Percentiles rank a stretch among this genome's conserved stretches.
phyloP scores from a whole-genome alignment of 768 basidiomycete genomes.

The Filobasidium floriforme region DNA sequence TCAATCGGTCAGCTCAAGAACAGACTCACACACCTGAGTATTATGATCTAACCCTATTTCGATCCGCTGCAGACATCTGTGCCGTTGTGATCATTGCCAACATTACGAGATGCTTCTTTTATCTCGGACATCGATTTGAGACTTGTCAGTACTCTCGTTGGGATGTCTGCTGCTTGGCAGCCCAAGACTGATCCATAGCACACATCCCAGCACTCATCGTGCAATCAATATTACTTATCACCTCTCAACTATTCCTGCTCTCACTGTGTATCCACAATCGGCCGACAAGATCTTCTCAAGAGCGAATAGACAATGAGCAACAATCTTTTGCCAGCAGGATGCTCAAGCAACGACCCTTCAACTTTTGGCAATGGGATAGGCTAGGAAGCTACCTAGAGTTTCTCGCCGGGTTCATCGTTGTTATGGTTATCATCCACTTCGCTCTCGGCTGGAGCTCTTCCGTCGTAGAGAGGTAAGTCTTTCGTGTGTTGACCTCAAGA shows the following conservation, averaged over 20 bases:
- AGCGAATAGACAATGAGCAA: not conserved
- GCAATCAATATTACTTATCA: conserved; percentile 43
- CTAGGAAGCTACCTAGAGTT: conserved; percentile 43
- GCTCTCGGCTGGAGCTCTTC: conserved; percentile 39
- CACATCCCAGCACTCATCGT: conserved; percentile 35
- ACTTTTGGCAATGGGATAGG: conserved; percentile 43
- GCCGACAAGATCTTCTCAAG: conserved; percentile 7
- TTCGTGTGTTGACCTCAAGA: not conserved
- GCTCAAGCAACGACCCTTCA: conserved; percentile 27
- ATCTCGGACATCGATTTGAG: conserved; percentile 43
- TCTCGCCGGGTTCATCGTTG: conserved; percentile 40
- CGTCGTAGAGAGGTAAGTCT: conserved; percentile 26
- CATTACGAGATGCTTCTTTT: conserved; percentile 44
- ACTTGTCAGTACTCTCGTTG: conserved; percentile 29
- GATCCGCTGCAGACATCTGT: not conserved
- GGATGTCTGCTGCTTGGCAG: too few relatives aligned
- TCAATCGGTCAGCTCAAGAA: conserved; percentile 32
- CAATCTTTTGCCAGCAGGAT: not conserved
- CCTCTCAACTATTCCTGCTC: conserved; percentile 43
- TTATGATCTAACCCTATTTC: conserved; percentile 28
- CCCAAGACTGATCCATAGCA: not conserved
- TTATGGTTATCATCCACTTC: conserved; percentile 35
- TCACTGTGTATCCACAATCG: conserved; percentile 43
- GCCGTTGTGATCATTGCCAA: conserved; percentile 37
- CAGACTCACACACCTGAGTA: too few relatives aligned